These are phyloP conservation scores for Colletotrichum tropicale DNA, from an alignment of 2,329 filamentous ascomycete species.

Conservation along the genomic window DNA sequence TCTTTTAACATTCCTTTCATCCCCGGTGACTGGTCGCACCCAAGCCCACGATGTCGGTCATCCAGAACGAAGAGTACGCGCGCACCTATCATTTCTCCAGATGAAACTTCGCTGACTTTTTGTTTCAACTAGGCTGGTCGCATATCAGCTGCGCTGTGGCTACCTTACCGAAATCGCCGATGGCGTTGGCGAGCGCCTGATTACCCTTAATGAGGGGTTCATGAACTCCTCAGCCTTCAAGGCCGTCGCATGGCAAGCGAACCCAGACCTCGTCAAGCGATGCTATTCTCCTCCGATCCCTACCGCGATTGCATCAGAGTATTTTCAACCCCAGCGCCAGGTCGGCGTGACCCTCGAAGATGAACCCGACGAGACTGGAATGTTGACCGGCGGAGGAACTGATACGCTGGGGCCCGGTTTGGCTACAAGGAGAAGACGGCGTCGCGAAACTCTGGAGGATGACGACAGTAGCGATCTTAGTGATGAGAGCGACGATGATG, in stretches of 20 bases:
- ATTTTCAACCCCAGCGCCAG: constrained; percentile 75
- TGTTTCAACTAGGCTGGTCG: constrained; percentile 65
- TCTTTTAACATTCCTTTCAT: constrained; percentile 1
- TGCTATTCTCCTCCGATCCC: constrained; percentile 88
- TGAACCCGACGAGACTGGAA: constrained; percentile 74
- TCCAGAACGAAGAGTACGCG: constrained; percentile 48
- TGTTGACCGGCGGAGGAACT: constrained; percentile 70
- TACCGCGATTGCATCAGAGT: constrained; percentile 81
- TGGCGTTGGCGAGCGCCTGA: constrained; percentile 82
- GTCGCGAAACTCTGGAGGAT: constrained; percentile 79
- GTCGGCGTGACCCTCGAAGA: constrained; percentile 69
- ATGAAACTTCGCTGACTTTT: neutral
- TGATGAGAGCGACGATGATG: constrained; percentile 81
- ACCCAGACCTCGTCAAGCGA: constrained; percentile 77
- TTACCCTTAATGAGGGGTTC: constrained; percentile 80
- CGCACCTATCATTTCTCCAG: neutral
- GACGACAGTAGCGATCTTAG: constrained; percentile 86
- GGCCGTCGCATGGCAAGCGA: constrained; percentile 79
- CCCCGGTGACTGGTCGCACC: constrained; percentile 4
- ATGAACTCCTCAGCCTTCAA: constrained; percentile 84
- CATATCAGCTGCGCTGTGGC: constrained; percentile 81
- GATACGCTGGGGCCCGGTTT: constrained; percentile 73
- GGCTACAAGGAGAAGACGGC: constrained; percentile 68
- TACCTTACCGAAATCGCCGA: constrained; percentile 83
- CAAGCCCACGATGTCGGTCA: constrained; percentile 42